Evolutionary conservation across 768 basidiomycete species (phyloP).

Genomic region (Amanita molliuscula): DNA sequence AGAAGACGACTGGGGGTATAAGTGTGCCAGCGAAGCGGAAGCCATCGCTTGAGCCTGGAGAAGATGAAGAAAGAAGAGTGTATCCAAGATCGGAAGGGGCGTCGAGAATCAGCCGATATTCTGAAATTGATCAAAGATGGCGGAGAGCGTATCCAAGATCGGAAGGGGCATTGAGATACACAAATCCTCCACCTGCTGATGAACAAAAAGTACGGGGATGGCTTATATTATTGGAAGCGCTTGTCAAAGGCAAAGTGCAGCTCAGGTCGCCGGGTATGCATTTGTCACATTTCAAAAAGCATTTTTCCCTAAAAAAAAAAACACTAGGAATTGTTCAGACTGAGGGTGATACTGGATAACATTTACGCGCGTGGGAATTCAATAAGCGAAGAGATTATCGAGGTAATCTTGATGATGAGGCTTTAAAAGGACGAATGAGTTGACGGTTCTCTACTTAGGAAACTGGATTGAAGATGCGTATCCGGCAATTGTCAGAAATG

Average conservation of each 20-base stretch:
- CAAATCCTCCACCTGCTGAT: too few relatives aligned
- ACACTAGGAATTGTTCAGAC: not conserved
- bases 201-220: not conserved
- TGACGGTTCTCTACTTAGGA: not conserved
- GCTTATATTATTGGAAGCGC: not conserved
- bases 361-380: not conserved
- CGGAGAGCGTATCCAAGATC: too few relatives aligned
- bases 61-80: not conserved
- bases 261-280: constrained; percentile 1
- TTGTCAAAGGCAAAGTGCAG: constrained; percentile 5
- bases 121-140: not conserved
- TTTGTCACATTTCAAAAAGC: not conserved
- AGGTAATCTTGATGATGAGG: not conserved
- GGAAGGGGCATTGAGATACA: too few relatives aligned
- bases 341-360: not conserved
- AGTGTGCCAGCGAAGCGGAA: not conserved
- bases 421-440: not conserved
- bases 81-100: not conserved
- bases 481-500: constrained; percentile 6
- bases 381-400: not conserved
- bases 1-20: not conserved
- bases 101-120: not conserved
- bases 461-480: not conserved
- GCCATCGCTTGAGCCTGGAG: not conserved
- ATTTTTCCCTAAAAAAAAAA: not conserved